Conservation (phyloP, 345 rosid species). For the Moricandia arvensis region DNA sequence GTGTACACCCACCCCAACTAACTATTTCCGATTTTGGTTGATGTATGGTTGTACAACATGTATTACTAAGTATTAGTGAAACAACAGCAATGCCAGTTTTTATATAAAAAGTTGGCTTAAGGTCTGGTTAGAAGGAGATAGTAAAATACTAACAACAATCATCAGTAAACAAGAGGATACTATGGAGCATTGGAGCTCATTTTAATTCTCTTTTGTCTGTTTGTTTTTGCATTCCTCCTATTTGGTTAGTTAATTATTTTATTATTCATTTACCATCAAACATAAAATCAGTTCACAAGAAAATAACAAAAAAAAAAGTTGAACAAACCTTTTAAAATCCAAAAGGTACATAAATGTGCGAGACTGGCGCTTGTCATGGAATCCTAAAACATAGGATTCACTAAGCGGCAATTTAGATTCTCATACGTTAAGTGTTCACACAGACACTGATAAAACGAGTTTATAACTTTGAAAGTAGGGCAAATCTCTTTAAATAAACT, state of each 20-base stretch:
- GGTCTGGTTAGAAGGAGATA: too few species aligned
- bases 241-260: too few species aligned
- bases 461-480: neutral
- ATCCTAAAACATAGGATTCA: constrained; percentile 39
- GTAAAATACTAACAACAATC: too few species aligned
- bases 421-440: neutral
- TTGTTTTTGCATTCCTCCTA: too few species aligned
- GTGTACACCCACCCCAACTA: constrained; percentile 29
- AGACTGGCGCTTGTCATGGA: constrained; percentile 20
- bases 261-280: neutral
- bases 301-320: neutral
- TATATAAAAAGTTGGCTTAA: too few species aligned
- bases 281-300: neutral
- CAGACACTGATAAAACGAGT: neutral
- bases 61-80: neutral
- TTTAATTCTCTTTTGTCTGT: too few species aligned
- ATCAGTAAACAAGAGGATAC: too few species aligned
- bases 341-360: constrained; percentile 12
- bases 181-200: too few species aligned
- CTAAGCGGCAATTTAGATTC: neutral
- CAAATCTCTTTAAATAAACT: too few species aligned
- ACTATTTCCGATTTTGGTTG: constrained; percentile 27
- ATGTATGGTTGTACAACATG: constrained; percentile 10
- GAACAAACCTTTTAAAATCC: neutral
- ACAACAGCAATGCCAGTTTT: neutral